phyloP scores from a whole-genome alignment of 345 rosid species.

The Chamaenerion angustifolium region DNA sequence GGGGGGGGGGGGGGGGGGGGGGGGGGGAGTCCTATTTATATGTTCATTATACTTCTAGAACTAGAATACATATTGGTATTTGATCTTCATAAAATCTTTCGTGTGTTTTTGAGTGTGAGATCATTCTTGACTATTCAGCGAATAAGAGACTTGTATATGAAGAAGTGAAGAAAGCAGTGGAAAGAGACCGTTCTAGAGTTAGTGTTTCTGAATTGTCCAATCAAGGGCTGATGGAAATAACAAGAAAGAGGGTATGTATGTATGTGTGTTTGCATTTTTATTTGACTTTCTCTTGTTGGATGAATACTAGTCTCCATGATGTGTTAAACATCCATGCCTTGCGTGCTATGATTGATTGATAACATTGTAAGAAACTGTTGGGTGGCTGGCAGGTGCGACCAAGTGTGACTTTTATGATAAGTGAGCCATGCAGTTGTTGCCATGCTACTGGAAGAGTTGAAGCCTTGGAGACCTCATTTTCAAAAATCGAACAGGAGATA shows the following conservation, averaged over 20 bases:
- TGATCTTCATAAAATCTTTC: too few relatives aligned
- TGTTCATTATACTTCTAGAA: too few relatives aligned
- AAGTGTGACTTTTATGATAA: slow-evolving; percentile 88
- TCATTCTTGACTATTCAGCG: slow-evolving; percentile 27
- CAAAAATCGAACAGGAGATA: slow-evolving; percentile 91
- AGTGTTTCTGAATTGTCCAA: slow-evolving; percentile 88
- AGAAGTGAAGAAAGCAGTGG: slow-evolving; percentile 85
- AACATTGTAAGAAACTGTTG: too few relatives aligned
- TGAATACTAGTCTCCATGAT: too few relatives aligned
- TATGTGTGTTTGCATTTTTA: background rate
- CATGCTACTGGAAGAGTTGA: slow-evolving; percentile 95
- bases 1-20: too few relatives aligned
- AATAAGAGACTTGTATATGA: slow-evolving; percentile 82
- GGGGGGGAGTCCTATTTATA: too few relatives aligned
- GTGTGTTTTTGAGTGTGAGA: too few relatives aligned
- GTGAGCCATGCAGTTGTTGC: slow-evolving; percentile 90
- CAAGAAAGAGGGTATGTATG: slow-evolving; percentile 85
- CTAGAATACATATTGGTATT: too few relatives aligned
- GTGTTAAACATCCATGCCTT: too few relatives aligned
- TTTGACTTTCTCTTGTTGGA: too few relatives aligned
- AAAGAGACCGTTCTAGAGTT: slow-evolving; percentile 78
- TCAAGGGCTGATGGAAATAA: slow-evolving; percentile 96
- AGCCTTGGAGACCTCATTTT: slow-evolving; percentile 87
- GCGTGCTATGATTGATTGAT: background rate
- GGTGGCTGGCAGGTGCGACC: slow-evolving; percentile 89